A percentile compares a stretch with the other conserved stretches of the same genome.
phyloP scores from a whole-genome alignment of 164 flowering plant genomes.

The Tinospora cordifolia region DNA sequence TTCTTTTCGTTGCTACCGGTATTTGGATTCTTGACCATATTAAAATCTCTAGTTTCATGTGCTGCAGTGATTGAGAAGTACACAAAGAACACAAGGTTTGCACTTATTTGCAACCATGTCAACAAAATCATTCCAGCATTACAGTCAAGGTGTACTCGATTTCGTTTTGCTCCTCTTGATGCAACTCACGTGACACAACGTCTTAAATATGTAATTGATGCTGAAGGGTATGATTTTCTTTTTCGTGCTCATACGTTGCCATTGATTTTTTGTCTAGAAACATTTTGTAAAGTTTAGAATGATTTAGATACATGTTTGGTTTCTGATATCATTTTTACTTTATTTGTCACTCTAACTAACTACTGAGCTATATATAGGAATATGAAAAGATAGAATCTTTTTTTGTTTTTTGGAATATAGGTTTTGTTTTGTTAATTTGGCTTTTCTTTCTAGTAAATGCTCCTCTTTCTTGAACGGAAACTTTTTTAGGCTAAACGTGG shows the following conservation, averaged over 20 bases:
- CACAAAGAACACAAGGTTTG: slow-evolving; percentile 87
- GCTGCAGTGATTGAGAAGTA: slow-evolving; percentile 91
- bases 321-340: background rate
- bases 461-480: slow-evolving; percentile 4
- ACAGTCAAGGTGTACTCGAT: slow-evolving; percentile 95
- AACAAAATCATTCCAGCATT: slow-evolving; percentile 96
- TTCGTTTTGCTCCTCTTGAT: slow-evolving; percentile 95
- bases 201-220: slow-evolving; percentile 65
- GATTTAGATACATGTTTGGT: background rate
- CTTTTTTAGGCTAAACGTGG: slow-evolving; percentile 65
- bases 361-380: background rate
- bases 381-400: background rate
- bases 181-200: slow-evolving; percentile 66
- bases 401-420: background rate
- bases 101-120: slow-evolving; percentile 89
- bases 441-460: background rate
- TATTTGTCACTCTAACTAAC: background rate
- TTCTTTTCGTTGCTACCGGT: background rate
- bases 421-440: background rate
- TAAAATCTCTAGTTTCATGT: slow-evolving; percentile 6
- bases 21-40: background rate
- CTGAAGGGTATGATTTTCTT: slow-evolving; percentile 55
- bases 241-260: slow-evolving; percentile 4
- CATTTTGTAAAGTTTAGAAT: background rate
- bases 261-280: background rate